Evolutionary conservation across 108 stramenopile species (phyloP).

Genomic region (Skeletonema marinoi): DNA sequence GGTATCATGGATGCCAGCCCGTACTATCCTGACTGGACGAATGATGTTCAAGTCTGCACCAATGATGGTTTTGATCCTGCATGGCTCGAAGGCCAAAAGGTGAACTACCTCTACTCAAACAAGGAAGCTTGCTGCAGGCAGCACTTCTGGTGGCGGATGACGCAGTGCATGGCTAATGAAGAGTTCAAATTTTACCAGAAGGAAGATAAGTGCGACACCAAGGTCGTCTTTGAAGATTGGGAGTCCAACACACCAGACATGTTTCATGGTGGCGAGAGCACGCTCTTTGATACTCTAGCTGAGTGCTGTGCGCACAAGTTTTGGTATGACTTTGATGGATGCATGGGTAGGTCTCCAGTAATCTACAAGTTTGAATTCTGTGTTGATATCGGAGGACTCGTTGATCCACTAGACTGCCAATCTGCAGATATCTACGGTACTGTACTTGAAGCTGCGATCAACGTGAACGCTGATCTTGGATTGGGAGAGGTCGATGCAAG

Average conservation of each 20-base stretch:
- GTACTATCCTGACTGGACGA: constrained; percentile 39
- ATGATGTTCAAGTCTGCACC: constrained; percentile 20
- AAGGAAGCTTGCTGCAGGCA: not conserved
- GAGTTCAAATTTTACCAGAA: not conserved
- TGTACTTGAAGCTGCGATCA: constrained; percentile 17
- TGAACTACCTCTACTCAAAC: constrained; percentile 29
- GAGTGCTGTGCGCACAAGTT: constrained; percentile 1
- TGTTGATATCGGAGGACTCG: not conserved
- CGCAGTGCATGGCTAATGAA: constrained; percentile 9
- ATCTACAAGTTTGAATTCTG: constrained; percentile 6
- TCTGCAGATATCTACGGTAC: constrained; percentile 19
- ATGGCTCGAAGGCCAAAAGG: constrained; percentile 27
- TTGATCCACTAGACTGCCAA: not conserved
- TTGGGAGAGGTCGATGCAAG: not conserved
- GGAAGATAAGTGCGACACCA: not conserved
- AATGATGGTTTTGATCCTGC: constrained; percentile 37
- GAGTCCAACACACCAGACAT: not conserved
- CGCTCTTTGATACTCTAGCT: constrained; percentile 1
- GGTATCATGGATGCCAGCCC: constrained; percentile 49
- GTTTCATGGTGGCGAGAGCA: not conserved
- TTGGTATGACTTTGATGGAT: constrained; percentile 5
- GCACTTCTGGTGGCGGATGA: constrained; percentile 6
- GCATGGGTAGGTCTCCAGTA: not conserved
- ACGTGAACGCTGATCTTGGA: constrained; percentile 18
- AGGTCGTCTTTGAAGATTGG: constrained; percentile 3